Conservation (phyloP, 1,139 yeast genomes). For the Ashbya aceris region DNA sequence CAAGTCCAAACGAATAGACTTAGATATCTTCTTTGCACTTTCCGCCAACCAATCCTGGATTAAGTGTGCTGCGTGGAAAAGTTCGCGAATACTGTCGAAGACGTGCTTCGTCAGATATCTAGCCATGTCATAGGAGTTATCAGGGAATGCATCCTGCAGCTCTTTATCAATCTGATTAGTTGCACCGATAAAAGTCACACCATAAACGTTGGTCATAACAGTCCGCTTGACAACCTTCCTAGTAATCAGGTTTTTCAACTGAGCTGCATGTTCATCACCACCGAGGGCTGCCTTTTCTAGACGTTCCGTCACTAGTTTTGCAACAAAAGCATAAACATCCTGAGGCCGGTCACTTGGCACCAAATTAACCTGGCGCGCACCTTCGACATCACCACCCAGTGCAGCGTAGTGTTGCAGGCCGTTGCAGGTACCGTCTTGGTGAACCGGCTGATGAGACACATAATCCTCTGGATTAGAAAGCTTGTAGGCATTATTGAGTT, state of each 20-base stretch:
- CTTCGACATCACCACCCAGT: slow-evolving; percentile 89
- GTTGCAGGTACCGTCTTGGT: slow-evolving; percentile 96
- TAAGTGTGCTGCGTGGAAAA: slow-evolving; percentile 85
- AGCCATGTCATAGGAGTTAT: slow-evolving; percentile 37
- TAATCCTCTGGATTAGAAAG: slow-evolving; percentile 66
- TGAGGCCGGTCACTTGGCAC: slow-evolving; percentile 78
- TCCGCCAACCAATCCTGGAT: slow-evolving; percentile 96
- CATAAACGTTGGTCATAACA: slow-evolving; percentile 97
- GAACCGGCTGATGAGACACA: slow-evolving; percentile 79
- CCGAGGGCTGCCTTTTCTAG: slow-evolving; percentile 53
- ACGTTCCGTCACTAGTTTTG: slow-evolving; percentile 52
- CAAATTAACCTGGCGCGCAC: slow-evolving; percentile 87
- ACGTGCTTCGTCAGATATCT: slow-evolving; percentile 70
- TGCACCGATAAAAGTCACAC: slow-evolving; percentile 94
- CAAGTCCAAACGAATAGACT: slow-evolving; percentile 62
- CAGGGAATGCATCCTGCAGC: slow-evolving; percentile 37
- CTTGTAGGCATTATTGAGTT: slow-evolving; percentile 61
- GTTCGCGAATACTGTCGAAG: slow-evolving; percentile 72
- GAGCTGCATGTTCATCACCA: slow-evolving; percentile 36
- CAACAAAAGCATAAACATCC: slow-evolving; percentile 83
- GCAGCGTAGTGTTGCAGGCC: slow-evolving; percentile 98
- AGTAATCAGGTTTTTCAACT: slow-evolving; percentile 49
- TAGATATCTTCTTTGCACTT: slow-evolving; percentile 72
- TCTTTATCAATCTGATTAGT: slow-evolving; percentile 75
- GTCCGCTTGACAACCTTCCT: slow-evolving; percentile 94